Base-by-base conservation (phyloP, 148 eudicot species). In the Vaccinium vitisidaea region DNA sequence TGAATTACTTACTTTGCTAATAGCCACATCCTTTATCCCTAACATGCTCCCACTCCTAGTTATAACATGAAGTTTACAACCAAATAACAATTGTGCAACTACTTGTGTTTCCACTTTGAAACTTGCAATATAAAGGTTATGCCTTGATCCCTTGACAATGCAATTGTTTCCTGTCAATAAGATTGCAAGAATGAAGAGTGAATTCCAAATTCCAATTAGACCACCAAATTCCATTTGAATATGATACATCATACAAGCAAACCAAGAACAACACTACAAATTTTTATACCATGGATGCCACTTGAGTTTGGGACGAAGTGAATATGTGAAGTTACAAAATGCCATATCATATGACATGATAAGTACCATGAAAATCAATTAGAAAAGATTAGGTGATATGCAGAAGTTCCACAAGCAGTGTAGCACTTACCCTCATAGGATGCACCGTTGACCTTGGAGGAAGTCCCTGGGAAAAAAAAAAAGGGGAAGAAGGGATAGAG, bases 371-470 rank as follows among this genome's bases (percentile, higher is more conserved):
- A 25, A 67, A 12, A 4, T 69, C 74, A 69, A 30, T 52, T 9
- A 63, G 43, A 50, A 77, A 84, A 43, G 11, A 83, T 27, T 7
- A 61, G 73, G 25, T 75, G 16, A 70, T 8, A 55, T n/a, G 84
- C 69, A 50, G 43, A 55, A 87, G 32, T 32, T 19, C 65, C 48
- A 80, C 67, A 71, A 13, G 56, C 75, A 86, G 73, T 79, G 25
- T 39, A 48, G 53, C 46, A 90, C 98, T 92, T 80, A 97, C 99
- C 94, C 99, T 92, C 99, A 95, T 97, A 63, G 99, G 99, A 90
- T 97, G 98, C 84, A 97, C 99, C 56, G 96, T 88, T 82, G 99
- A 95, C 84, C 99, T 93, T 61, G 99, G 99, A 86, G 99, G 99
- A 88, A 93, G 91, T 48, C 98, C 98, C 99, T 97, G 93, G 23